Base-by-base conservation (phyloP, 352 stramenopile species). In the Phytophthora parvispora region DNA sequence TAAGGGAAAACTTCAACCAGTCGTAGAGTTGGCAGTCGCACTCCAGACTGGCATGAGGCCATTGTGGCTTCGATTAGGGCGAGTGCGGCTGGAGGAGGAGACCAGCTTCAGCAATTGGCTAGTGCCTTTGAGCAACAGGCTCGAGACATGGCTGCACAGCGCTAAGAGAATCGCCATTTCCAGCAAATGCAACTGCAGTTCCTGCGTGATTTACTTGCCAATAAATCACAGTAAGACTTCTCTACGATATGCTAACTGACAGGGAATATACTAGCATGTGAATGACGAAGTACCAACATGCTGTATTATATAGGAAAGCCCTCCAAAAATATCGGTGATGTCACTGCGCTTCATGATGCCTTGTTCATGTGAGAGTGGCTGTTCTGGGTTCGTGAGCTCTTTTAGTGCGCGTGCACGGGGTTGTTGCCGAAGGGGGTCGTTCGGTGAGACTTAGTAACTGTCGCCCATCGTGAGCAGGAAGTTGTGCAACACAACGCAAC, bases 31-130 rank as follows among this genome's bases (percentile, higher is more conserved):
- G 15, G 36, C 15, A 43, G 36, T 43, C 36, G 36, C 36, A 20
- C 36, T 43, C 15, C 36, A 43, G 36, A 43, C 36, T 22, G 36
- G 58, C n/a, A 57, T 65, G 47, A 65, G 25, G 58, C 58, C 6
- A 57, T 65, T 49, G 47, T 45, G 27, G 58, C 47, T 18, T 56
- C 31, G 5, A 27, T 57, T 31, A 47, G 25, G 32, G 20, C 45
- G 32, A 12, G 6, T 28, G 16, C 45, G 13, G 29, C 12, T 42
- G 34, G 34, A 42, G 13, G 34, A 42, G 13, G 34, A 42, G 57
- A 50, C 47, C 45, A 64, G 7, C 7, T 64, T 15, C 57, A 29
- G n/a, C 18, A 29, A 10, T 32, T 55, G 29, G 24, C 43, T 25
- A 34, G 9, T 24, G 18, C 55, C 3, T 2, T 63, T 10, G 40